Conservation (phyloP, 345 rosid species). For the Aurinia saxatilis region DNA sequence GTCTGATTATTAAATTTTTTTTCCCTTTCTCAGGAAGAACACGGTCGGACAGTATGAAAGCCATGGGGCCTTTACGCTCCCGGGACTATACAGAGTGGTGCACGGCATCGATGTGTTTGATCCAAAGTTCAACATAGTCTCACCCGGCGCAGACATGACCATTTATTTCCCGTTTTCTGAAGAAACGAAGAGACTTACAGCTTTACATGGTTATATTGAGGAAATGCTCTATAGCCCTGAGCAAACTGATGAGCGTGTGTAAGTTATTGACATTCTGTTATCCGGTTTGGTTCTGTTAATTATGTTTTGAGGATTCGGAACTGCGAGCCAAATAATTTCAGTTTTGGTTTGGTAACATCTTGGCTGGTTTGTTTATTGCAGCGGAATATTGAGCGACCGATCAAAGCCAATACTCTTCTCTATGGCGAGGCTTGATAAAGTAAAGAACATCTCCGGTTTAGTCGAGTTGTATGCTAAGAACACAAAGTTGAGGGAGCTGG, state of each 20-base stretch:
- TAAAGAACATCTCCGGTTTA: slow-evolving; percentile 86
- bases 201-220: slow-evolving; percentile 82
- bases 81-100: slow-evolving; percentile 89
- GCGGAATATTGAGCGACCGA: slow-evolving; percentile 66
- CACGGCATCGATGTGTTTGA: slow-evolving; percentile 96
- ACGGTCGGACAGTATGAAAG: slow-evolving; percentile 99
- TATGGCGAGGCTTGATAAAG: slow-evolving; percentile 94
- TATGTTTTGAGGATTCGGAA: neutral
- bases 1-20: neutral
- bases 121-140: slow-evolving; percentile 96
- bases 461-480: slow-evolving; percentile 79
- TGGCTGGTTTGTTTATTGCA: slow-evolving; percentile 26
- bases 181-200: slow-evolving; percentile 59
- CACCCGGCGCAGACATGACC: slow-evolving; percentile 96
- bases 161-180: slow-evolving; percentile 80
- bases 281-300: neutral
- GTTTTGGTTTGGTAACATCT: neutral
- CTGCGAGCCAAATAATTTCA: neutral
- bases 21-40: slow-evolving; percentile 50
- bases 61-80: slow-evolving; percentile 85
- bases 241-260: slow-evolving; percentile 75
- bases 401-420: slow-evolving; percentile 89
- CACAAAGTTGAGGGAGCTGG: slow-evolving; percentile 67
- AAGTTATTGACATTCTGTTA: slow-evolving; percentile 31
- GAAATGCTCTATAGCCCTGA: slow-evolving; percentile 66